Base-by-base conservation (phyloP, 139 green algal species). In the Coccomyxa sp. region DNA sequence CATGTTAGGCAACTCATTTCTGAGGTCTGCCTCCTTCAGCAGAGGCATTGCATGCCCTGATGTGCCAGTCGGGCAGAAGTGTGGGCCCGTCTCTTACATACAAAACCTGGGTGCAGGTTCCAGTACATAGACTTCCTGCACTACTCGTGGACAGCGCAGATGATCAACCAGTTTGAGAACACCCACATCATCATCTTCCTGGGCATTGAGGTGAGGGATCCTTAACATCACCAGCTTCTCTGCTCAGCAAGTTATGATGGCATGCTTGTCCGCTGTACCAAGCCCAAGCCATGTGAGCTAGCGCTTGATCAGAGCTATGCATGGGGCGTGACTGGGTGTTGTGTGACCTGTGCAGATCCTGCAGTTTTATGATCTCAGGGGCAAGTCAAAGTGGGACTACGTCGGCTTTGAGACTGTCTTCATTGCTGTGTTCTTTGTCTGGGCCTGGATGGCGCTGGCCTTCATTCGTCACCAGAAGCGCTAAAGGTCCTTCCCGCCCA, bases 121-220 rank as follows among this genome's bases (percentile, higher is more conserved):
- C 83, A 76, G 14, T 84, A 87, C 50, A 68, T 87, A 24, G 74
- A 89, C 80, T 89, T 89, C 82, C 81, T 91, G 78, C 84, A 84
- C 82, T 90, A 91, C 69, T 72, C 77, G 22, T 91, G 85, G 80
- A 24, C 74, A 22, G 78, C 86, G 0, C 36, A 88, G 22, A 93
- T 93, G 87, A 70, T 85, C 41, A 93, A 93, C 83, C 86, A 91
- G 70, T 93, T 89, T 75, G 81, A 82, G 69, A 22, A 71, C 64
- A 38, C 64, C 29, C 64, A 71, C 24, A 36, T 71, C 2, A 37
- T 36, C 64, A 34, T 71, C 64, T 34, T 36, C 64, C n/a, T 71
- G 29, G 35, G 35, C n/a, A 10, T 71, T 14, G 64, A 71, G 64
- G 64, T 71, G n/a, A 29, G 44, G 14, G 12, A 29, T 58, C 12